These are phyloP conservation scores for Penicillium sp. DNA, from an alignment of 2,329 filamentous ascomycete genomes.

Conservation along the genomic window DNA sequence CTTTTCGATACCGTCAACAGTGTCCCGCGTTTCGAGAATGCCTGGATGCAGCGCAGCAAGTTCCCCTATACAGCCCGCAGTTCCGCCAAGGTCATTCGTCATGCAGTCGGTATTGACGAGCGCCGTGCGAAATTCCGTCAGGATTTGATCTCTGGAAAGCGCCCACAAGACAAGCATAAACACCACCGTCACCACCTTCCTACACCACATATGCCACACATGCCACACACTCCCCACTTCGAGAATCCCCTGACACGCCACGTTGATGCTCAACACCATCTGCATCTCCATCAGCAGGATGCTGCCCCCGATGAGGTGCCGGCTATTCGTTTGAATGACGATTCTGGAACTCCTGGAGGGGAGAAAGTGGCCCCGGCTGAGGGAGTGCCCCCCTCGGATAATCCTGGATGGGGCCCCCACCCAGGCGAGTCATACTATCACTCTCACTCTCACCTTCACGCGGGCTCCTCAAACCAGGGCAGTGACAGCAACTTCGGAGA, in stretches of 20 bases:
- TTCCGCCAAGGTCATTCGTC: slow-evolving; percentile 56
- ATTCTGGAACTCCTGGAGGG: slow-evolving; percentile 2
- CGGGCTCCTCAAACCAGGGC: slow-evolving; percentile 13
- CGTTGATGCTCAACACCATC: slow-evolving; percentile 18
- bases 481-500: slow-evolving; percentile 12
- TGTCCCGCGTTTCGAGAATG: slow-evolving; percentile 72
- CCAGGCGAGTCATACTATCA: slow-evolving; percentile 33
- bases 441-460: slow-evolving; percentile 20
- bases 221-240: neutral
- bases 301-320: slow-evolving; percentile 21
- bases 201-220: neutral
- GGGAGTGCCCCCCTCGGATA: neutral
- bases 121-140: slow-evolving; percentile 59
- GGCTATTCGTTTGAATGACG: slow-evolving; percentile 33
- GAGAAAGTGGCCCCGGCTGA: slow-evolving; percentile 1
- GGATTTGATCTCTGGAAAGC: slow-evolving; percentile 54
- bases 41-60: slow-evolving; percentile 72
- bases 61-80: slow-evolving; percentile 63
- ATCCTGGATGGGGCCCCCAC: slow-evolving; percentile 14
- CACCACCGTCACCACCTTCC: slow-evolving; percentile 22
- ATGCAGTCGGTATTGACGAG: slow-evolving; percentile 60
- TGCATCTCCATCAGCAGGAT: slow-evolving; percentile 21
- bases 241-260: slow-evolving; percentile 18
- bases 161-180: slow-evolving; percentile 19
- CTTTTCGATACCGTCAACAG: slow-evolving; percentile 83